Percentiles rank a stretch among this genome's conserved stretches.
Conservation (phyloP, 768 basidiomycete species). For the Saitozyma podzolica region DNA sequence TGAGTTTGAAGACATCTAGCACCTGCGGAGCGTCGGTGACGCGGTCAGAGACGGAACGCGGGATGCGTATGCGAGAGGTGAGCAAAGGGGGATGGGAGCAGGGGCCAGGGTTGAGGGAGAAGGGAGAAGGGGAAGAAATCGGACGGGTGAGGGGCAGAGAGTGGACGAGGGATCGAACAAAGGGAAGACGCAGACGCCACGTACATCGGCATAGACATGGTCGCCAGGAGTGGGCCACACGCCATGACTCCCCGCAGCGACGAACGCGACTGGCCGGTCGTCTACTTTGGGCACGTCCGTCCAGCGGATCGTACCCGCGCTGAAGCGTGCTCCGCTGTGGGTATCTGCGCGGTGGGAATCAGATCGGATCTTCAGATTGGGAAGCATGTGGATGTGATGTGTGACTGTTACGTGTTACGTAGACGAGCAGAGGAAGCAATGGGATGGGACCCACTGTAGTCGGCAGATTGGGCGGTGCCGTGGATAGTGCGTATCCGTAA, state of each 20-base stretch:
- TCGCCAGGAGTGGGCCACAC: slow-evolving; percentile 40
- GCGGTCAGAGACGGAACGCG: no score
- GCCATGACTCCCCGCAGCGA: slow-evolving; percentile 45
- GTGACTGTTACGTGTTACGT: not conserved
- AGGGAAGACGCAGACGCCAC: not conserved
- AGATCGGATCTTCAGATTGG: not conserved
- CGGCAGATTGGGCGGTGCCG: slow-evolving; percentile 33
- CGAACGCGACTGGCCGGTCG: slow-evolving; percentile 37
- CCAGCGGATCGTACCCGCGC: slow-evolving; percentile 40
- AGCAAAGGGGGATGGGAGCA: no score
- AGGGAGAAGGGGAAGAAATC: no score
- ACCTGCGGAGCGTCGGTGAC: slow-evolving; percentile 12
- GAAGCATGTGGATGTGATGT: not conserved
- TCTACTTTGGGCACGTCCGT: slow-evolving; percentile 34
- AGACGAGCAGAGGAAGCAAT: not conserved
- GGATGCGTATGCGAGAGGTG: no score
- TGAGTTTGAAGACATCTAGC: slow-evolving; percentile 34
- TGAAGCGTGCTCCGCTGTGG: slow-evolving; percentile 30
- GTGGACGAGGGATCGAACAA: not conserved
- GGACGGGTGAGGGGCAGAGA: no score
- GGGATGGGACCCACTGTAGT: slow-evolving; percentile 28
- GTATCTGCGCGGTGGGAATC: slow-evolving; percentile 15
- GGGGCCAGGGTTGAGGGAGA: no score
- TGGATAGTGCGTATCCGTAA: slow-evolving; percentile 37
- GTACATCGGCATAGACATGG: slow-evolving; percentile 40